Evolutionary conservation across 2,329 filamentous ascomycete genomes (phyloP).

Genomic region (Triangularia verruculosa): DNA sequence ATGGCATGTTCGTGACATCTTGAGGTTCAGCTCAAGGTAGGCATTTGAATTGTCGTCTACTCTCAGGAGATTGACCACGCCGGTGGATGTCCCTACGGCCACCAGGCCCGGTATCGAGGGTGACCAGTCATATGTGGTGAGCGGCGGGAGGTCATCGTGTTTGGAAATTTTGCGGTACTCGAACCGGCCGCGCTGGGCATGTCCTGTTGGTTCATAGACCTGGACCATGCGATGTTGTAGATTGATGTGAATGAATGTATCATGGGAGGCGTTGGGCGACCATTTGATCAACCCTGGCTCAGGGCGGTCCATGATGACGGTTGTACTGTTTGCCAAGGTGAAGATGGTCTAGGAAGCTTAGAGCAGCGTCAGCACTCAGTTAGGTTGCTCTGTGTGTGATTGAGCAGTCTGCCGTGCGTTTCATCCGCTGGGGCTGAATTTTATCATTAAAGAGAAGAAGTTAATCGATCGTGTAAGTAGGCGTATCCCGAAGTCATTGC

Average conservation of each 20-base stretch:
- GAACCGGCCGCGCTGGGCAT: conserved; percentile 55
- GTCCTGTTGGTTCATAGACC: conserved; percentile 60
- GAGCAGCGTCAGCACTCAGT: neutral
- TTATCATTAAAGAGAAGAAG: neutral
- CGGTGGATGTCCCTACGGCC: conserved; percentile 71
- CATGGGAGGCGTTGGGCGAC: conserved; percentile 57
- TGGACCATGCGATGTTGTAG: conserved; percentile 61
- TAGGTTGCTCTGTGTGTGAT: neutral
- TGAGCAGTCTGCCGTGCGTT: neutral
- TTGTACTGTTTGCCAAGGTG: neutral
- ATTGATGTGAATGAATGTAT: conserved; percentile 65
- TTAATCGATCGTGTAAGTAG: neutral
- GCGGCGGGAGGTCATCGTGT: conserved; percentile 60
- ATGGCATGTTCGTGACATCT: conserved; percentile 74
- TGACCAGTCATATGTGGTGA: conserved; percentile 67
- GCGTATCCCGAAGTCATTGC: neutral
- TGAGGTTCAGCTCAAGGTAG: conserved; percentile 65
- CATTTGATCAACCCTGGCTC: conserved; percentile 64
- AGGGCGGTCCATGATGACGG: conserved; percentile 49
- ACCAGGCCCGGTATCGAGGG: conserved; percentile 62
- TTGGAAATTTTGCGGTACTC: conserved; percentile 56
- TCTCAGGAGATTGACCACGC: conserved; percentile 70
- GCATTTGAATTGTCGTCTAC: conserved; percentile 68
- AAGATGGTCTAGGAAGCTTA: neutral
- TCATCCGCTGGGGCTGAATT: neutral